A percentile compares a stretch with the other conserved stretches of the same genome.
These are phyloP conservation scores for Tolypocladium guangdongense DNA, from an alignment of 2,329 filamentous ascomycete species.

Conservation along the genomic window DNA sequence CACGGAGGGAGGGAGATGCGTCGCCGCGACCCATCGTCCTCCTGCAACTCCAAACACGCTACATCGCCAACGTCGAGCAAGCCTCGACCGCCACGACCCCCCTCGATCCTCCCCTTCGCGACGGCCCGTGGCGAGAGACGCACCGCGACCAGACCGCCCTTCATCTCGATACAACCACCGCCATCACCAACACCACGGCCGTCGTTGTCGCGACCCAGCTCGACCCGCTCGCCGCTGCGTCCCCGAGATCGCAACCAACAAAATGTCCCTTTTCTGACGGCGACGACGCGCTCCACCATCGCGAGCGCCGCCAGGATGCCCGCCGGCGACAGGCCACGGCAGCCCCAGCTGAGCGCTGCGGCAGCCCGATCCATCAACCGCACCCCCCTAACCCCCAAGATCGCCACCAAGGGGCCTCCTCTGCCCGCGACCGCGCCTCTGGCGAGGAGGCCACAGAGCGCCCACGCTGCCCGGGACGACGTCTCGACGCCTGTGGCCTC, in stretches of 20 bases:
- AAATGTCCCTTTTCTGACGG: slow-evolving; percentile 15
- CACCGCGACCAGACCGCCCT: slow-evolving; percentile 2
- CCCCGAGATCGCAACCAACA: slow-evolving; percentile 8
- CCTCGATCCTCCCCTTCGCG: slow-evolving; percentile 2
- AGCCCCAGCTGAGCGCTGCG: slow-evolving; percentile 56
- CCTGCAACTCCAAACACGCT: not conserved
- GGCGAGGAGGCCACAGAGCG: slow-evolving; percentile 19
- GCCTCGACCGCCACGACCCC: not conserved
- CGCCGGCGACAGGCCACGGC: slow-evolving; percentile 48
- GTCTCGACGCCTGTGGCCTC: slow-evolving; percentile 39
- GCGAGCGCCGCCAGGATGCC: slow-evolving; percentile 23
- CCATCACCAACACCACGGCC: not conserved
- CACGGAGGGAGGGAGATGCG: not conserved
- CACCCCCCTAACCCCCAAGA: slow-evolving; percentile 43
- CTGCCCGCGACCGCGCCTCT: slow-evolving; percentile 28
- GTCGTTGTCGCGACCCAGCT: slow-evolving; percentile 4
- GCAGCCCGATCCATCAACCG: slow-evolving; percentile 42
- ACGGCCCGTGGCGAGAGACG: not conserved
- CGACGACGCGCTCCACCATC: slow-evolving; percentile 14
- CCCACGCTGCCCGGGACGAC: slow-evolving; percentile 30
- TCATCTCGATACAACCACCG: not conserved
- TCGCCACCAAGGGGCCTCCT: slow-evolving; percentile 32
- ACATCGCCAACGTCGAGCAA: slow-evolving; percentile 1
- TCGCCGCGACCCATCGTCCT: slow-evolving; percentile 1
- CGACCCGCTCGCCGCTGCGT: slow-evolving; percentile 10